These are phyloP conservation scores for Colletotrichum trifolii DNA, from an alignment of 2,329 filamentous ascomycete genomes.

Conservation along the genomic window DNA sequence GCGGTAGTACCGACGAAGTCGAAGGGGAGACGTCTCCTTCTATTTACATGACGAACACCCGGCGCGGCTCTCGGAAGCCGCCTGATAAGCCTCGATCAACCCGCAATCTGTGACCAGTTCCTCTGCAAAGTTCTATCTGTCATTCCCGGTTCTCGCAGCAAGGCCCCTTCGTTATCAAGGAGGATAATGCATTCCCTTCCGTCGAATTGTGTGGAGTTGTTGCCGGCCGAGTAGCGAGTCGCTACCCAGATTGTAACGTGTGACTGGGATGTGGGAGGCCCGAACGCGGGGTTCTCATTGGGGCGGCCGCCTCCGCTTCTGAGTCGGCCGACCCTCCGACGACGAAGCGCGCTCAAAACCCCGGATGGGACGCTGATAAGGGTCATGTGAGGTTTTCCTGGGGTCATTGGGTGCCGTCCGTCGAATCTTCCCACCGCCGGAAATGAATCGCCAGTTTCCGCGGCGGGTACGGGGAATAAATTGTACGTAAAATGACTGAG, in stretches of 20 bases:
- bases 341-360: background rate
- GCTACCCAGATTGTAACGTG: constrained; percentile 2
- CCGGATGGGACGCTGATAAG: constrained; percentile 6
- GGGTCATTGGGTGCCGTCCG: background rate
- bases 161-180: constrained; percentile 5
- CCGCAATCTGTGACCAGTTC: constrained; percentile 6
- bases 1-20: background rate
- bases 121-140: constrained; percentile 3
- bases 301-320: constrained; percentile 12
- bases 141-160: background rate
- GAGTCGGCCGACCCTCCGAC: constrained; percentile 18
- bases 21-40: background rate
- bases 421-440: background rate
- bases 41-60: constrained; percentile 9
- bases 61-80: constrained; percentile 1
- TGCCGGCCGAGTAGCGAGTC: constrained; percentile 10
- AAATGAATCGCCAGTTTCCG: constrained; percentile 11
- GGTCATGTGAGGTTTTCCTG: constrained; percentile 11
- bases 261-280: background rate
- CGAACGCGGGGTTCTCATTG: constrained; percentile 19
- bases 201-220: constrained; percentile 19
- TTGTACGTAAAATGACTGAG: background rate
- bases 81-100: constrained; percentile 6
- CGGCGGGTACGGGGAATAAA: constrained; percentile 14
- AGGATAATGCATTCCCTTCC: constrained; percentile 1